Evolutionary conservation across 257 asterid species (phyloP).

Genomic region (Agastache rugosa): DNA sequence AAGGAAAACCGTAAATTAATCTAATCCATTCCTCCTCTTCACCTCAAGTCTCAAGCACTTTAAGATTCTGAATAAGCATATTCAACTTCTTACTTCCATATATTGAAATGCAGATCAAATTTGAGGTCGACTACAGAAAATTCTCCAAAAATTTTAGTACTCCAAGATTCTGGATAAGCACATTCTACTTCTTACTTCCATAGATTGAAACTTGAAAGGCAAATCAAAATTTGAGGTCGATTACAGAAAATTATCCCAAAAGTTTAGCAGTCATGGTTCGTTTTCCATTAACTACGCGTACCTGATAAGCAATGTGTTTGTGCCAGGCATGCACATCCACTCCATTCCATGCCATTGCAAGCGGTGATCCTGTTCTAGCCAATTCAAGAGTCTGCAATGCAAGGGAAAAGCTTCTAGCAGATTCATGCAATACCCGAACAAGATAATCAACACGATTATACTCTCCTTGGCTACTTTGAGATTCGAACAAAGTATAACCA

Average conservation of each 20-base stretch:
- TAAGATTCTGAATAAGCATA: slow-evolving; percentile 9
- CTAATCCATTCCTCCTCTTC: slow-evolving; percentile 20
- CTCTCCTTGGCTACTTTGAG: slow-evolving; percentile 34
- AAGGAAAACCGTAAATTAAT: slow-evolving; percentile 10
- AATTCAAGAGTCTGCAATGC: slow-evolving; percentile 52
- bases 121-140: neutral
- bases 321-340: slow-evolving; percentile 49
- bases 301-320: slow-evolving; percentile 49
- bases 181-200: neutral
- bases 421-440: slow-evolving; percentile 61
- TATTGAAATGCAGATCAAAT: neutral
- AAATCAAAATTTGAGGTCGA: neutral
- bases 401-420: slow-evolving; percentile 66
- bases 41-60: slow-evolving; percentile 16
- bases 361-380: slow-evolving; percentile 52
- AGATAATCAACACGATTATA: slow-evolving; percentile 61
- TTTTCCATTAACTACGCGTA: neutral
- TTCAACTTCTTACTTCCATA: neutral
- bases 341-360: slow-evolving; percentile 77
- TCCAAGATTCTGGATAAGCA: slow-evolving; percentile 7
- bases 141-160: neutral
- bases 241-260: neutral
- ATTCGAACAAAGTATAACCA: slow-evolving; percentile 33
- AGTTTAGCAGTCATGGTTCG: neutral
- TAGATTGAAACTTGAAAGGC: neutral